Evolutionary conservation across 192 early-diverging fungal species (phyloP), one percentile per base, ranked within the genome.

Genomic region (Kappamyces sp.): DNA sequence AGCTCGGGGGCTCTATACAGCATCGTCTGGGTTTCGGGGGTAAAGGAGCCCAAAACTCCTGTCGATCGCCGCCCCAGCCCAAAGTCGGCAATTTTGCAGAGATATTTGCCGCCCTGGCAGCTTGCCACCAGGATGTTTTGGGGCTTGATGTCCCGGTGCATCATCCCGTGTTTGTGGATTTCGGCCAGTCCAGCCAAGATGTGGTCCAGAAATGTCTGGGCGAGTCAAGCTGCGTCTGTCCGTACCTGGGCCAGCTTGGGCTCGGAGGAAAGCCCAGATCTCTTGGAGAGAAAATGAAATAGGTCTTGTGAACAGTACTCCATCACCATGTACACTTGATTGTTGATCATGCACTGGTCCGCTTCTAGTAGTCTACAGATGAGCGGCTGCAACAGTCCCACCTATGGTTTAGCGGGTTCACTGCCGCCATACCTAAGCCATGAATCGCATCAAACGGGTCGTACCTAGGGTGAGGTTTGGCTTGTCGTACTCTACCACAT

Each of bases 101-200:
- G 15, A 53, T 63, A 37, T 3, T 46, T 67, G 0, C 47, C 50
- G 35, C 46, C n/a, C 38, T 59, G 61, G 22, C 35, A 42, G 11
- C 33, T 15, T 31, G 33, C 36, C n/a, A 61, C 11, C 2, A 74
- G 46, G n/a, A 79, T 63, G 62, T 79, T 79, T 38, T 76, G 70
- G 1, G 77, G 77, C 36, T 79, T 79, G 7, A 79, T 48, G 57
- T 79, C 78, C 1, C 78, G 65, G 49, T 80, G 78, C 57, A 80
- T 71, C 31, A 80, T 72, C 22, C 73, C 78, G 4, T 51, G 46
- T 15, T 61, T 62, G 50, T 80, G 78, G 8, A 58, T 34, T 12
- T 58, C 30, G 1, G 33, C 33, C 2, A 58, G 3, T 3, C 50
- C 40, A 15, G 37, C 42, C 29, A 58, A 38, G 9, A 58, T 42